Conservation (phyloP, 75 land plant species). For the Pinus albicaulis region DNA sequence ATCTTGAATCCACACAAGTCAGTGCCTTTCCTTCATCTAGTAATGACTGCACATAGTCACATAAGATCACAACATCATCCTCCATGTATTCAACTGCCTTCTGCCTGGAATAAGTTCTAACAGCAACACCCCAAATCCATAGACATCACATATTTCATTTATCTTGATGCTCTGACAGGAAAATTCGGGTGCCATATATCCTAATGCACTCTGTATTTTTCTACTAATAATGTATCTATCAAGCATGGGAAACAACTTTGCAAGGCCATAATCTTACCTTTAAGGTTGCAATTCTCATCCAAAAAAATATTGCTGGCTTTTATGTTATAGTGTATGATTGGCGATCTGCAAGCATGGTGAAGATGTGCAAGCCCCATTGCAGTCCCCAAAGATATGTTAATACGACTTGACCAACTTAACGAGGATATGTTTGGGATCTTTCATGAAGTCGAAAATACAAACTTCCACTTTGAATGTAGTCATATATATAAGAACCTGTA, state of each 20-base stretch:
- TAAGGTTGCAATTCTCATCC: conserved; percentile 52
- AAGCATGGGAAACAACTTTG: conserved; percentile 81
- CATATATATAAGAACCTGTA: conserved; percentile 94
- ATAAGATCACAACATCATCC: conserved; percentile 92
- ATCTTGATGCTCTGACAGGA: conserved; percentile 81
- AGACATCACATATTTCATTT: conserved; percentile 96
- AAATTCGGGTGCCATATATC: conserved; percentile 99
- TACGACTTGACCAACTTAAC: conserved; percentile 73
- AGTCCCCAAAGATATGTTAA: conserved; percentile 66
- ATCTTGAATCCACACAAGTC: conserved; percentile 73
- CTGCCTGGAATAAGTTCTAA: conserved; percentile 88
- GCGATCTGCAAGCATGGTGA: conserved; percentile 53
- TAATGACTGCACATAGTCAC: conserved; percentile 75
- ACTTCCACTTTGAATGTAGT: conserved; percentile 74
- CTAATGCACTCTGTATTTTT: conserved; percentile 93
- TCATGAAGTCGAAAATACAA: conserved; percentile 86
- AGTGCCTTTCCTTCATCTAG: conserved; percentile 81
- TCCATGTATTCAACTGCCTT: conserved; percentile 94
- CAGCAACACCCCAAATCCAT: conserved; percentile 83
- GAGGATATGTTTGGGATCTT: conserved; percentile 5
- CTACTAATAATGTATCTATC: conserved; percentile 86
- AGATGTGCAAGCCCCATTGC: conserved; percentile 82
- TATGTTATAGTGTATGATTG: conserved; percentile 84
- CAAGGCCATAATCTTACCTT: conserved; percentile 82
- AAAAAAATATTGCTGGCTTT: conserved; percentile 89